Percentiles rank a stretch among this genome's conserved stretches.
Conservation (phyloP, 129 eudicot genomes). For the Solidago caesia region DNA sequence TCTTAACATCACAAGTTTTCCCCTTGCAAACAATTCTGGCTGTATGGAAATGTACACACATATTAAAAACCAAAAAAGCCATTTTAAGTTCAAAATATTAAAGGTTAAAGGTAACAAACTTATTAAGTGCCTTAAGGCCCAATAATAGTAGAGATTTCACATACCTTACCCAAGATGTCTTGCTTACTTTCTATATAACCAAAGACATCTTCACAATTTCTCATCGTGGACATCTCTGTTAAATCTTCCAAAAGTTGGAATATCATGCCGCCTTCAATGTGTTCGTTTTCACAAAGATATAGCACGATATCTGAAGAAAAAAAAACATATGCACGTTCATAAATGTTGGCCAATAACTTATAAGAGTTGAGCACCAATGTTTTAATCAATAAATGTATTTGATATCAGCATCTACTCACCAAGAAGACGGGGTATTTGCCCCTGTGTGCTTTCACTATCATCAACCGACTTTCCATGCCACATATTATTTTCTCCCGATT, state of each 20-base stretch:
- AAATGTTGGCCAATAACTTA: neutral
- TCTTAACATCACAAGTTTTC: slow-evolving; percentile 97
- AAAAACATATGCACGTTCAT: slow-evolving; percentile 7
- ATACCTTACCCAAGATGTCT: slow-evolving; percentile 90
- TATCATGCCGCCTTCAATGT: slow-evolving; percentile 95
- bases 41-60: slow-evolving; percentile 31
- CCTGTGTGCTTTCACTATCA: slow-evolving; percentile 56
- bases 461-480: slow-evolving; percentile 66
- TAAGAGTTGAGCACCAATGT: neutral
- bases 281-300: slow-evolving; percentile 97
- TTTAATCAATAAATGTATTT: no score
- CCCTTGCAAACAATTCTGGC: slow-evolving; percentile 96
- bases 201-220: slow-evolving; percentile 86
- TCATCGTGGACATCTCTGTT: slow-evolving; percentile 99
- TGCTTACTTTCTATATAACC: slow-evolving; percentile 97
- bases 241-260: slow-evolving; percentile 95
- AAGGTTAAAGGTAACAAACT: neutral
- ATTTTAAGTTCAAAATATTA: neutral
- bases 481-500: slow-evolving; percentile 78
- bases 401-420: slow-evolving; percentile 39
- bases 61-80: neutral
- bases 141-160: slow-evolving; percentile 15
- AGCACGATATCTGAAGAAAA: slow-evolving; percentile 68
- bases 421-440: slow-evolving; percentile 93
- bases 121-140: neutral